Evolutionary conservation across 108 stramenopile genomes (phyloP).

Genomic region (Nitzschia putrida): DNA sequence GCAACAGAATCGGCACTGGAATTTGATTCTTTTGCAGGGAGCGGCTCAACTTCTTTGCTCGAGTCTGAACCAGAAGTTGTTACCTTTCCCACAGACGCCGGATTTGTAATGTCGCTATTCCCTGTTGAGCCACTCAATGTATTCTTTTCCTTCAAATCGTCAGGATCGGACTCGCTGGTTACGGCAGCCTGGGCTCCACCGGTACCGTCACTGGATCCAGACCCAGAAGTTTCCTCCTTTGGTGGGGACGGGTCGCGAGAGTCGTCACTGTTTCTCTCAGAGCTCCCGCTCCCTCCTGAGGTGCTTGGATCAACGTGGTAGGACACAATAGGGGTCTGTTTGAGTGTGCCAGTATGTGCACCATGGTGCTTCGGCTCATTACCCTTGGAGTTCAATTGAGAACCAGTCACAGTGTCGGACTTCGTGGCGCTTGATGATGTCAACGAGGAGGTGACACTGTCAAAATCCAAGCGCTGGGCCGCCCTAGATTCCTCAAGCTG

Average conservation of each 20-base stretch:
- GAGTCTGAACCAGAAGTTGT: not conserved
- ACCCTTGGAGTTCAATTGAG: slow-evolving; percentile 11
- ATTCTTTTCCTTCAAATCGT: no score
- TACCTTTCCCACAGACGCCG: slow-evolving; percentile 13
- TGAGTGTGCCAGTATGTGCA: slow-evolving; percentile 1
- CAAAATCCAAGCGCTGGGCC: slow-evolving; percentile 54
- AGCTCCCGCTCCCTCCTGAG: slow-evolving; percentile 16
- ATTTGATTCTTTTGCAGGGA: no score
- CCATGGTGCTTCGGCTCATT: no score
- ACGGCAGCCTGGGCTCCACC: no score
- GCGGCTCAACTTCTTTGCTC: no score
- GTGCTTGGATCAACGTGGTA: not conserved
- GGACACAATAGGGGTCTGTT: not conserved
- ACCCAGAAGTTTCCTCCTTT: no score
- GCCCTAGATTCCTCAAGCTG: slow-evolving; percentile 63
- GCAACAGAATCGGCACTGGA: no score
- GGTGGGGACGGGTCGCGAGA: no score
- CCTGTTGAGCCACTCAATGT: no score
- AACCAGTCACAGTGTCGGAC: not conserved
- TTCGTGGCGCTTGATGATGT: slow-evolving; percentile 30
- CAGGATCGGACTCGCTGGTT: no score
- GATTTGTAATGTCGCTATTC: not conserved
- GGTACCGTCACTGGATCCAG: no score
- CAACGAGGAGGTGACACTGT: slow-evolving; percentile 72
- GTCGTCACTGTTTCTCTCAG: no score